Conservation (phyloP, 1,139 yeast genomes). For the Zygoascus hellenicus region DNA sequence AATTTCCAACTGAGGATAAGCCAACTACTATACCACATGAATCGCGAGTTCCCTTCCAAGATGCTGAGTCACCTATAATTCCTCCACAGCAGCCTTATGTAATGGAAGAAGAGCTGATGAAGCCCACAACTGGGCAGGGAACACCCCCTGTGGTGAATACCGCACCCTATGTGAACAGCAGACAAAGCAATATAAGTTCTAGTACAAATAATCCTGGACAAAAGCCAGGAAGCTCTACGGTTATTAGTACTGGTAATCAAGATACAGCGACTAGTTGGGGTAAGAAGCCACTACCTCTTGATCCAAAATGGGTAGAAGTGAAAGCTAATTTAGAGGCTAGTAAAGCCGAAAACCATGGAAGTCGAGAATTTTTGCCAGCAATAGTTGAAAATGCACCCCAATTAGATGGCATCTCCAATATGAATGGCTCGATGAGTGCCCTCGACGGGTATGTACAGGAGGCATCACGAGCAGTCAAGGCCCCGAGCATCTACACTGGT, state of each 20-base stretch:
- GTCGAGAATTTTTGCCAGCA: constrained; percentile 15
- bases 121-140: background rate
- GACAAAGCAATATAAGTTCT: background rate
- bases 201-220: background rate
- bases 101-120: constrained; percentile 2
- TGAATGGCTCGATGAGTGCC: constrained; percentile 11
- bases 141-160: background rate
- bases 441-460: constrained; percentile 24
- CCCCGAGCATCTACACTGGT: constrained; percentile 27
- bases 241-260: background rate
- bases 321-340: constrained; percentile 21
- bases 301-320: constrained; percentile 24
- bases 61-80: background rate
- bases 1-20: no score
- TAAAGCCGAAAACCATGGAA: constrained; percentile 15
- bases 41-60: no score
- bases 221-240: background rate
- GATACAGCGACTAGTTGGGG: constrained; percentile 5
- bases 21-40: no score
- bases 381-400: constrained; percentile 12
- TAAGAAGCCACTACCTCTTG: constrained; percentile 18
- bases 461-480: constrained; percentile 21
- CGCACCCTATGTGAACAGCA: background rate
- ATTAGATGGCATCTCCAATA: constrained; percentile 1
- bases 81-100: constrained; percentile 5